Evolutionary conservation across 2,329 filamentous ascomycete genomes (phyloP).

Genomic region (Cercospora brassicicola): DNA sequence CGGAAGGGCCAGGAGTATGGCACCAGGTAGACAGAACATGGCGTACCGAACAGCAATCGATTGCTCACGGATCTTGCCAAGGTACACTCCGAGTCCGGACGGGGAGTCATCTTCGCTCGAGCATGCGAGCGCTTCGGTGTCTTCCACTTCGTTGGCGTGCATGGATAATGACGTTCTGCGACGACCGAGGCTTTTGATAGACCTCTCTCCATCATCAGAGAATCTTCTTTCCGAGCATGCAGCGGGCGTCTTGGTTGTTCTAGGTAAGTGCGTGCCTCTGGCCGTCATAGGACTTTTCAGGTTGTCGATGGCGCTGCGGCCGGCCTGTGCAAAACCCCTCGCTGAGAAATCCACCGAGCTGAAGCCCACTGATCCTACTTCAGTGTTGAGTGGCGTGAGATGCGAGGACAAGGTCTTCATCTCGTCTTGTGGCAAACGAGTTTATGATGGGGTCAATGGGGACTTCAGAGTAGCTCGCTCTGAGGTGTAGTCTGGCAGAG

Average conservation of each 20-base stretch:
- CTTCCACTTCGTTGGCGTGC: conserved; percentile 5
- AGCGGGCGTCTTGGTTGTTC: background rate
- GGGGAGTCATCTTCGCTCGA: conserved; percentile 56
- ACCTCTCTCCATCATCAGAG: background rate
- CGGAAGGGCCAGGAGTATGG: conserved; percentile 60
- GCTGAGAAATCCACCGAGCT: background rate
- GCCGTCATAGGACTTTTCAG: conserved; percentile 4
- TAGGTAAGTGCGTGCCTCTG: background rate
- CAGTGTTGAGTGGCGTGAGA: conserved; percentile 10
- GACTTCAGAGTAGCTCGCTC: background rate
- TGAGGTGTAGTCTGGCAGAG: background rate
- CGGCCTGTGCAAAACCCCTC: background rate
- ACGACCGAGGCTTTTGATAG: conserved; percentile 8
- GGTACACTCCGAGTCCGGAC: conserved; percentile 65
- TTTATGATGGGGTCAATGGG: background rate
- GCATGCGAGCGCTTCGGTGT: conserved; percentile 21
- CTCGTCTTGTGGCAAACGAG: background rate
- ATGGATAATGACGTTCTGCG: conserved; percentile 11
- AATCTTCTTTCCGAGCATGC: background rate
- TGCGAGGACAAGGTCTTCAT: background rate
- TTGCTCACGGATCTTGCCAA: conserved; percentile 63
- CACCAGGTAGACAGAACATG: conserved; percentile 66
- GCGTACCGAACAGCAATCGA: conserved; percentile 65
- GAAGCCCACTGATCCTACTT: conserved; percentile 1
- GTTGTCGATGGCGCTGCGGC: background rate